Base-by-base conservation (phyloP, 2,329 filamentous ascomycete species). In the Annulohypoxylon truncatum region DNA sequence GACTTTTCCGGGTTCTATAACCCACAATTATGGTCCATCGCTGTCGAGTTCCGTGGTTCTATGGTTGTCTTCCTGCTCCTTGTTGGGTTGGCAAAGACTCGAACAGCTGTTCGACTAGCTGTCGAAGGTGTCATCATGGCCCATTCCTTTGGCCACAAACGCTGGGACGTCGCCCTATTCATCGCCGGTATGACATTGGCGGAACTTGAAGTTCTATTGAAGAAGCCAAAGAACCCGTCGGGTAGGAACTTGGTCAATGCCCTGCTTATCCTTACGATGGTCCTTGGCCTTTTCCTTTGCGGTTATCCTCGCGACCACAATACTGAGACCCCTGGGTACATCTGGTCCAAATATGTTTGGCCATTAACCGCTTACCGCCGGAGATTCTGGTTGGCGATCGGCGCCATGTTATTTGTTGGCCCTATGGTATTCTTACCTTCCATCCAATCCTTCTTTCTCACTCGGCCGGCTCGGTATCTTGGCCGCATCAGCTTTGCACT, bases 401-500 rank as follows among this genome's bases (percentile, higher is more conserved):
- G 72, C 3, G 77, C 80, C 0, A 77, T 83, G 12, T 57, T 84
- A 4, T 78, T 77, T 7, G 71, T 79, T 51, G 59, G 78, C 55
- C 68, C 71, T 8, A 69, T 73, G 69, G 69, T 64, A 2, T 69
- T 75, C 48, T 51, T 77, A 38, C 73, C 75, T 0, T 68, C 61
- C 7, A 52, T 74, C 6, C 75, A 75, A 54, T 61, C 64, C 6
- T 15, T 73, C 44, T 73, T 75, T 47, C 64, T 74, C 20, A 73
- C 72, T 24, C 72, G 75, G n/a, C 73, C 64, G 10, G 82, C 84
- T 10, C 85, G 86, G 68, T 89, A 89, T 72, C 82, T 86, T 18
- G 87, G 83, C 10, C 81, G 82, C 24, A 84, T 88, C 65, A 87
- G 84, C 60, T 89, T 84, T 66, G 83, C 86, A 2, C 78, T 89